Evolutionary conservation across 1,284 basidiomycete genomes (phyloP).

Genomic region (Sporisorium graminicola): DNA sequence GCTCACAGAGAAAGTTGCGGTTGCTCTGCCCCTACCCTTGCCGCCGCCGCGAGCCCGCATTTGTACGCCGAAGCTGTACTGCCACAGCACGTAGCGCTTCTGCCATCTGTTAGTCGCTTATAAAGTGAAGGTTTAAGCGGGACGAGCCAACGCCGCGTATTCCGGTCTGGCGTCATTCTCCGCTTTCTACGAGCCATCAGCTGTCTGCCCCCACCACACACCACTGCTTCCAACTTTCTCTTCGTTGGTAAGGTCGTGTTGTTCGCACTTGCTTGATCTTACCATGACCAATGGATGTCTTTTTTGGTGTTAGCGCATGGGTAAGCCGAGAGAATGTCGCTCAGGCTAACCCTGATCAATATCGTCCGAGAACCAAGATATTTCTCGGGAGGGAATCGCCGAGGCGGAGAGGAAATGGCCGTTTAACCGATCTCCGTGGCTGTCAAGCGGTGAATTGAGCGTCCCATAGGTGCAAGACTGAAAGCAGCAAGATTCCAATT

Average conservation of each 20-base stretch:
- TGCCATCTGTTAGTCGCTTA: background rate
- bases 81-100: background rate
- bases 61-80: background rate
- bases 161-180: too few species aligned
- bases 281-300: background rate
- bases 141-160: background rate
- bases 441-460: background rate
- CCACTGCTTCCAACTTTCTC: too few species aligned
- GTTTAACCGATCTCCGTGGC: background rate
- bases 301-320: background rate
- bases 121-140: background rate
- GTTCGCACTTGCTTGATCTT: too few species aligned
- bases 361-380: background rate
- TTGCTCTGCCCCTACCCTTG: background rate
- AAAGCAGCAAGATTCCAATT: too few species aligned
- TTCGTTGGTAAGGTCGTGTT: too few species aligned
- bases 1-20: background rate
- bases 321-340: background rate
- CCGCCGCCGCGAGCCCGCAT: background rate
- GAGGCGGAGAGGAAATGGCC: background rate
- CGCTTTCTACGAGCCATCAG: too few species aligned
- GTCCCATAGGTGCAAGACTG: background rate
- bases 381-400: background rate
- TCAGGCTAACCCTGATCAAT: background rate
- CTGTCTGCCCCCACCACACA: too few species aligned